Evolutionary conservation across 140 eudicot species (phyloP).

Genomic region (Oenanthe javanica): DNA sequence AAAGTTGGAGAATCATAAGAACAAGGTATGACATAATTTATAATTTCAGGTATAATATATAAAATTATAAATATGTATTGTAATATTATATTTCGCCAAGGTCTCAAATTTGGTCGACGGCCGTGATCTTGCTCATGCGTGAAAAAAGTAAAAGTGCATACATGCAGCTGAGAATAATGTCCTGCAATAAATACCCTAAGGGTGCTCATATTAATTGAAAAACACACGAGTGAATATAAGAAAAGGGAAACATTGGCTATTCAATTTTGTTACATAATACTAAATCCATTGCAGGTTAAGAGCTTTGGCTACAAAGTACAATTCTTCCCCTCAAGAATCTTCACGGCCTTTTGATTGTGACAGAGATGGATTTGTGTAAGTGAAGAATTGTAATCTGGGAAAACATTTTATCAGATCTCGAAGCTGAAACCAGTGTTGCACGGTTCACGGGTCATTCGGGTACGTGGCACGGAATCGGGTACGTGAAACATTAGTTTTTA

Average conservation of each 20-base stretch:
- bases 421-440: no score
- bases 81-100: no score
- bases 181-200: not conserved
- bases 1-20: no score
- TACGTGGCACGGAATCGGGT: no score
- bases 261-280: not conserved
- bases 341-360: conserved; percentile 90
- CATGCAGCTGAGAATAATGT: not conserved
- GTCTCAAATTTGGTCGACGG: no score
- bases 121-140: no score
- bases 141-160: no score
- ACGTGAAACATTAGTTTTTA: no score
- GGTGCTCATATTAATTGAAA: not conserved
- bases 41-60: no score
- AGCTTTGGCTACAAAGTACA: conserved; percentile 76
- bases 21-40: no score
- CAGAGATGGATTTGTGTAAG: conserved; percentile 98
- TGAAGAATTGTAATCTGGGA: conserved; percentile 9
- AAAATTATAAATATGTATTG: no score
- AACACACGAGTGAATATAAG: not conserved
- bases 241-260: not conserved
- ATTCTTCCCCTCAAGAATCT: conserved; percentile 70
- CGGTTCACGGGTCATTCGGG: no score
- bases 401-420: not conserved
- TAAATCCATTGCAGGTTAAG: conserved; percentile 42